These are phyloP conservation scores for Pythium coloratum DNA, from an alignment of 352 stramenopile species.

Conservation along the genomic window DNA sequence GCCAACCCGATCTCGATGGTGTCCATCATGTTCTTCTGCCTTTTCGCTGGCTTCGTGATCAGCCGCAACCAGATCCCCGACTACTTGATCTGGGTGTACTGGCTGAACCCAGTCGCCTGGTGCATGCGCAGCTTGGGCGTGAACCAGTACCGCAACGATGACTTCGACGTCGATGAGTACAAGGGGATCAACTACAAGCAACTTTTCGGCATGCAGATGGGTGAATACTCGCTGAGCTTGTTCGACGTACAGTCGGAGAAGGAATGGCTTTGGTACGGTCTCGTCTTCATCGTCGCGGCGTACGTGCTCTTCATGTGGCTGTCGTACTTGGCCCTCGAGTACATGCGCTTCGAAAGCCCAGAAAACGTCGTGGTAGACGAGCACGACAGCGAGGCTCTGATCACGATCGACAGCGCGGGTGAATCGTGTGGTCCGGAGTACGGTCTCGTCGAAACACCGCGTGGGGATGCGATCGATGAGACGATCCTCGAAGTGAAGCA, in stretches of 20 bases:
- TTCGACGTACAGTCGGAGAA: constrained; percentile 20
- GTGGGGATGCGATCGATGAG: constrained; percentile 7
- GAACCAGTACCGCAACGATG: constrained; percentile 28
- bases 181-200: constrained; percentile 29
- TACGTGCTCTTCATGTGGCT: constrained; percentile 31
- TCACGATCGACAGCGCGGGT: constrained; percentile 3
- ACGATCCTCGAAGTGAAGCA: constrained; percentile 12
- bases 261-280: constrained; percentile 21
- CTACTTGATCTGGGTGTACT: constrained; percentile 45
- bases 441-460: constrained; percentile 7
- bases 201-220: constrained; percentile 22
- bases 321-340: constrained; percentile 29
- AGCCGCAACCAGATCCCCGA: constrained; percentile 30
- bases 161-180: constrained; percentile 24
- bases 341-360: constrained; percentile 27
- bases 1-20: constrained; percentile 28
- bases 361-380: constrained; percentile 7
- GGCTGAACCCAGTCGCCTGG: constrained; percentile 44
- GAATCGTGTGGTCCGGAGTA: background rate
- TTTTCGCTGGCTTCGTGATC: constrained; percentile 44
- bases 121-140: constrained; percentile 23
- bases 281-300: constrained; percentile 25
- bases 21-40: constrained; percentile 26
- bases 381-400: background rate
- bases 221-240: constrained; percentile 22